These are phyloP conservation scores for Trichophyton simii DNA, from an alignment of 2,329 filamentous ascomycete species.

Conservation along the genomic window DNA sequence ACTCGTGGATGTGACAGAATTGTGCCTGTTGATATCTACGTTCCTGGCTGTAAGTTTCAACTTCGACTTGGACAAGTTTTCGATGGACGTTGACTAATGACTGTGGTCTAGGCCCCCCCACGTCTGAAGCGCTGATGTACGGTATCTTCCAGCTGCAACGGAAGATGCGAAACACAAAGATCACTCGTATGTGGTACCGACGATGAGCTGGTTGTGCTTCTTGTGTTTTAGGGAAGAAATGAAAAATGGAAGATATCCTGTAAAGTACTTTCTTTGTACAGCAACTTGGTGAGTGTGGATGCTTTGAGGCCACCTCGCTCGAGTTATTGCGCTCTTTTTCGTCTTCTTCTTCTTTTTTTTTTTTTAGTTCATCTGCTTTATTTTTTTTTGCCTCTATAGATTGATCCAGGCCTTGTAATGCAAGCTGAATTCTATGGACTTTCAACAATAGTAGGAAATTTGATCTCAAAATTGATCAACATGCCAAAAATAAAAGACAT, in stretches of 20 bases:
- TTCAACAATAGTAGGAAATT: not conserved
- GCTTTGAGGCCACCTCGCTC: not conserved
- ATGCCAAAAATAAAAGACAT: not conserved
- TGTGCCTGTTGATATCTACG: slow-evolving; percentile 73
- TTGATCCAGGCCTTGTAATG: not conserved
- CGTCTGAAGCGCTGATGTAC: slow-evolving; percentile 45
- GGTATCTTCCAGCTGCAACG: slow-evolving; percentile 69
- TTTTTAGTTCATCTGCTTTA: not conserved
- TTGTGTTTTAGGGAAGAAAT: not conserved
- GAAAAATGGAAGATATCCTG: not conserved
- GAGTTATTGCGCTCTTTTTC: not conserved
- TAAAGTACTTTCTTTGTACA: slow-evolving; percentile 1
- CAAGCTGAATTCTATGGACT: not conserved
- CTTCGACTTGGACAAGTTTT: not conserved
- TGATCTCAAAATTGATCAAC: no score
- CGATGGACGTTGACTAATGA: slow-evolving; percentile 15
- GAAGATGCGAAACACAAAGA: slow-evolving; percentile 54
- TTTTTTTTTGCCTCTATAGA: not conserved
- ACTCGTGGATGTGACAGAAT: slow-evolving; percentile 66
- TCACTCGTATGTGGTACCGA: slow-evolving; percentile 47
- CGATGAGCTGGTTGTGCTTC: slow-evolving; percentile 24
- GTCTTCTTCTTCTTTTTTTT: not conserved
- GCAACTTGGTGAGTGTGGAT: not conserved
- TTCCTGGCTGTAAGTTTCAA: slow-evolving; percentile 58
- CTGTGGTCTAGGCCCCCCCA: slow-evolving; percentile 36